phyloP scores from a whole-genome alignment of 805 yeast species.

The Starmerella scarabaei region DNA sequence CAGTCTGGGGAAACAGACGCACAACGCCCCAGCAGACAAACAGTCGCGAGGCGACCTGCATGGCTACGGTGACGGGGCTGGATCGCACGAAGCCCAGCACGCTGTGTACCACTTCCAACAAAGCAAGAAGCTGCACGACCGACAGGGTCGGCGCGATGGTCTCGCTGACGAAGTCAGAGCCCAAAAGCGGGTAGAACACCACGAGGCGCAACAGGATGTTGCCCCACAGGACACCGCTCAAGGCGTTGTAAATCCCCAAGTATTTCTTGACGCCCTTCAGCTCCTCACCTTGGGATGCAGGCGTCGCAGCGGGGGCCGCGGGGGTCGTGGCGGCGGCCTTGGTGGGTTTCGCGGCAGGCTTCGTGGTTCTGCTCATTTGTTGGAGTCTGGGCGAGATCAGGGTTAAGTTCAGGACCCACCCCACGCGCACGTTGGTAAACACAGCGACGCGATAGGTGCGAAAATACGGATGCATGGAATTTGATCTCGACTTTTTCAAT shows the following conservation, averaged over 20 bases:
- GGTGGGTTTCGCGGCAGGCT: too few relatives aligned
- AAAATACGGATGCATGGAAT: not conserved
- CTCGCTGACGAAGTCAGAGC: constrained; percentile 55
- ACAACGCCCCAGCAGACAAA: constrained; percentile 74
- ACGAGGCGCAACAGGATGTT: constrained; percentile 36
- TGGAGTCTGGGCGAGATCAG: not conserved
- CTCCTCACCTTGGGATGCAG: too few relatives aligned
- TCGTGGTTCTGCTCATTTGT: too few relatives aligned
- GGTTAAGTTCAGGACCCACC: too few relatives aligned
- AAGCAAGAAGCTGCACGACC: constrained; percentile 61
- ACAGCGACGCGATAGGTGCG: too few relatives aligned
- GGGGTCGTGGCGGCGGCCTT: too few relatives aligned
- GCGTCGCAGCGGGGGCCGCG: too few relatives aligned
- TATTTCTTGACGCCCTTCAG: constrained; percentile 22
- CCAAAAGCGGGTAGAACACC: constrained; percentile 32
- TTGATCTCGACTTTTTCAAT: not conserved
- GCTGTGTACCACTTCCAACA: constrained; percentile 70
- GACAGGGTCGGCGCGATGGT: constrained; percentile 48
- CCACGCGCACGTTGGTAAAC: not conserved
- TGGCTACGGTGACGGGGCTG: constrained; percentile 67
- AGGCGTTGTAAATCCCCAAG: constrained; percentile 38
- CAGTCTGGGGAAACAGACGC: constrained; percentile 59
- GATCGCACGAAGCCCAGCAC: constrained; percentile 70
- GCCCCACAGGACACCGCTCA: constrained; percentile 44
- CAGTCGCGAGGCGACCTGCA: constrained; percentile 79